Percentiles rank a stretch among this genome's conserved stretches.
Evolutionary conservation across 2,329 filamentous ascomycete species (phyloP).

Genomic region (Paecilomyces dactylethromorphus): DNA sequence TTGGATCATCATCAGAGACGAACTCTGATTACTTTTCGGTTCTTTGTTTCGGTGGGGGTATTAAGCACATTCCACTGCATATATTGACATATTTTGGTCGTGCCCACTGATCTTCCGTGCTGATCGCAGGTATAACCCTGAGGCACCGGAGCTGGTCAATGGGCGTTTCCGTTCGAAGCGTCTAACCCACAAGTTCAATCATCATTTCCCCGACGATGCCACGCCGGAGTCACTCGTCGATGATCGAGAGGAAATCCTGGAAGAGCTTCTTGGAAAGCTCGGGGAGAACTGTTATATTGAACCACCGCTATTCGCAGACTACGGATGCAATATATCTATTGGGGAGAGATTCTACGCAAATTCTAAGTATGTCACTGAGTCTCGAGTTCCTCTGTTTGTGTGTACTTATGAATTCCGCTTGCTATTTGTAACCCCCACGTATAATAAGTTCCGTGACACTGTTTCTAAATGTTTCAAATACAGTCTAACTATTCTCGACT

Average conservation of each 20-base stretch:
- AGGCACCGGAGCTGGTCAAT: conserved; percentile 42
- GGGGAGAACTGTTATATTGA: conserved; percentile 53
- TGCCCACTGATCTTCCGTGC: background rate
- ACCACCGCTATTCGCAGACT: conserved; percentile 55
- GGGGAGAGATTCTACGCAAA: conserved; percentile 53
- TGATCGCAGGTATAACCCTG: conserved; percentile 44
- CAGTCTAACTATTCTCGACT: conserved; percentile 52
- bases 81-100: background rate
- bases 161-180: conserved; percentile 50
- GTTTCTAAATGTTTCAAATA: conserved; percentile 34
- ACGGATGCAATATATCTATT: conserved; percentile 57
- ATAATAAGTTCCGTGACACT: background rate
- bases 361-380: conserved; percentile 2
- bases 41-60: background rate
- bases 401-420: background rate
- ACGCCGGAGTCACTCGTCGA: conserved; percentile 32
- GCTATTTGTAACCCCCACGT: background rate
- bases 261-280: conserved; percentile 43
- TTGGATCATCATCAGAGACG: background rate
- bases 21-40: background rate
- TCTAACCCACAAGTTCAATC: conserved; percentile 55
- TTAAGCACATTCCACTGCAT: background rate
- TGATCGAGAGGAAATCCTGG: conserved; percentile 44
- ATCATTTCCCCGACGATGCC: conserved; percentile 45
- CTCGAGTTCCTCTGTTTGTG: background rate